A percentile compares a stretch with the other conserved stretches of the same genome.
Evolutionary conservation across 768 basidiomycete genomes (phyloP).

Genomic region (Leccinellum luteum): DNA sequence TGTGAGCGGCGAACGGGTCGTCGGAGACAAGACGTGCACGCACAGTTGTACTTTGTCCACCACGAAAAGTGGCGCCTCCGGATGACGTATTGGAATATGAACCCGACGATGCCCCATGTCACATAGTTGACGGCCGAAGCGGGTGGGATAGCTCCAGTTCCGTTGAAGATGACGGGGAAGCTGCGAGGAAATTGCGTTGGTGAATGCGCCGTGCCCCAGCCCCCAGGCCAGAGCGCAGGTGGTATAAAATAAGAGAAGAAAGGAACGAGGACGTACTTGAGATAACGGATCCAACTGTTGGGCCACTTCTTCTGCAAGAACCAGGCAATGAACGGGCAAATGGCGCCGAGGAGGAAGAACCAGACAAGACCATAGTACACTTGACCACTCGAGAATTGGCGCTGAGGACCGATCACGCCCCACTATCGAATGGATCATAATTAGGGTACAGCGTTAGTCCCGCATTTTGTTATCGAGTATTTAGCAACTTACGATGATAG

Average conservation of each 20-base stretch:
- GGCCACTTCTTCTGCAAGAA: slow-evolving; percentile 58
- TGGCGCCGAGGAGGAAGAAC: slow-evolving; percentile 78
- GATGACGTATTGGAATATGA: slow-evolving; percentile 63
- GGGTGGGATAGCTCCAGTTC: slow-evolving; percentile 61
- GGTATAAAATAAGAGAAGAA: neutral
- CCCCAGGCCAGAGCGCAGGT: neutral
- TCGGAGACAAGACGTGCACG: neutral
- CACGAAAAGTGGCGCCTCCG: slow-evolving; percentile 63
- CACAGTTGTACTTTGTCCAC: slow-evolving; percentile 58
- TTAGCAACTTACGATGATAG: slow-evolving; percentile 42
- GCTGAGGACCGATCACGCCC: slow-evolving; percentile 81
- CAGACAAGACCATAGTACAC: slow-evolving; percentile 60
- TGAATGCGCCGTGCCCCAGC: neutral
- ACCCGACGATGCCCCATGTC: slow-evolving; percentile 64
- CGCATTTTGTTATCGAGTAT: slow-evolving; percentile 6
- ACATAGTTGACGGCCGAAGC: slow-evolving; percentile 65
- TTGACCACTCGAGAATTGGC: slow-evolving; percentile 68
- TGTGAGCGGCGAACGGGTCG: slow-evolving; percentile 7
- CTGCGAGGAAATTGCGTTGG: slow-evolving; percentile 20
- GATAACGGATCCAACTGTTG: slow-evolving; percentile 57
- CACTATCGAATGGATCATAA: slow-evolving; percentile 31
- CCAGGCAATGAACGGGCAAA: slow-evolving; percentile 58
- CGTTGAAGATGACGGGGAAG: slow-evolving; percentile 52
- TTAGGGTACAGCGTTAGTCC: neutral
- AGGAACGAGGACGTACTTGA: slow-evolving; percentile 48